Base-by-base conservation (phyloP, 2,329 filamentous ascomycete genomes). In the Keithomyces neogunnii region DNA sequence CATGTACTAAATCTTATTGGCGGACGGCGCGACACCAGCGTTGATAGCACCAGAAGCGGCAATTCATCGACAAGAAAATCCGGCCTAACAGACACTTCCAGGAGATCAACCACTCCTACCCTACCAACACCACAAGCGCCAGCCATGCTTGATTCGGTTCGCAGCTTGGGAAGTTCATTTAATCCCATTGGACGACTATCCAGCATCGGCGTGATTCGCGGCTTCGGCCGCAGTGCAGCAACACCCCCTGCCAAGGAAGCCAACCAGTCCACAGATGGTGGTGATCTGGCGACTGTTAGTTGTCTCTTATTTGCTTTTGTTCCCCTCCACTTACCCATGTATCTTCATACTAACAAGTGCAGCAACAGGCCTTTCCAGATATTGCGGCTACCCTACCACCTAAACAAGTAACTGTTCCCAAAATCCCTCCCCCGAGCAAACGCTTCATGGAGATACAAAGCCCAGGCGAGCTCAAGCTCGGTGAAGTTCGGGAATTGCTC, bases 171-270 rank as follows among this genome's bases (percentile, higher is more conserved):
- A 38, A 93, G 80, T 64, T 85, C 85, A 1, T 73, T 95, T 35
- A 95, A 95, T 60, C 89, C 89, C 3, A 84, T 95, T 65, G 88
- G 84, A 44, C 81, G 89, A 48, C 80, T 95, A 48, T 82, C 86
- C 1, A 73, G 83, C 35, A 89, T 93, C 63, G 79, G 80, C 51
- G 78, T 84, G 63, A 85, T 95, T 58, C 82, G 86, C 51, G 84
- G 84, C 1, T 92, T 95, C 60, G 87, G 88, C 1, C 74, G 85
- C 49, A 68, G 68, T 73, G 28, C 67, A 73, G 26, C 73, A 7
- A 66, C 65, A 6, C 60, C 65, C 2, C 54, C 66, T 1, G 51
- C 69, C 10, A 66, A 64, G 51, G 63, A 75, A 60, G 44, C 60
- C 65, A n/a, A 63, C 69, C 56, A 68, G 45, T 57, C 66, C 13